These are phyloP conservation scores for Moniliophthora roreri DNA, from an alignment of 1,284 basidiomycete genomes.

Conservation along the genomic window DNA sequence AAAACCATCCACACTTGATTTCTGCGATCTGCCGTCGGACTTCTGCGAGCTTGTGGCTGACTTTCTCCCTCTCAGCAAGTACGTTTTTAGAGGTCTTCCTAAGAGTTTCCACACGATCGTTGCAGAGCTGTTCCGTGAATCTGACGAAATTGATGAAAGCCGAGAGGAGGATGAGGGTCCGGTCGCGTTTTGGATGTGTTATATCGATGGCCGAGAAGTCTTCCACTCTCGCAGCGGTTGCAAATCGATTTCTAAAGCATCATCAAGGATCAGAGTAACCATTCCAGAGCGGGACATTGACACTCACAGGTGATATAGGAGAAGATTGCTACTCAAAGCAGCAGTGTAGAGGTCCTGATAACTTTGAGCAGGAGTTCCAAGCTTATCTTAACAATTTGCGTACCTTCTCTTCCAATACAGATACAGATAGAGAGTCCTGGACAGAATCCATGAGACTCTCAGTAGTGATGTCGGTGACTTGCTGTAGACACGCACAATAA, in stretches of 20 bases:
- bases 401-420: slow-evolving; percentile 56
- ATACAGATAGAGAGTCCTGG: slow-evolving; percentile 51
- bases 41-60: slow-evolving; percentile 51
- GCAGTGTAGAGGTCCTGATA: slow-evolving; percentile 62
- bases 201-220: slow-evolving; percentile 80
- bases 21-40: slow-evolving; percentile 54
- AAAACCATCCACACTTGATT: slow-evolving; percentile 58
- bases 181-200: slow-evolving; percentile 65
- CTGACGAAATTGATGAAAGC: slow-evolving; percentile 93
- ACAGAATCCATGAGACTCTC: slow-evolving; percentile 63
- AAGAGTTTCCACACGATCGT: slow-evolving; percentile 58
- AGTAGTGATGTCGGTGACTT: slow-evolving; percentile 64
- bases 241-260: slow-evolving; percentile 57
- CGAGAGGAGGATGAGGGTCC: slow-evolving; percentile 74
- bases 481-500: slow-evolving; percentile 68
- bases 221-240: slow-evolving; percentile 70
- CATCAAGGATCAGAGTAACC: slow-evolving; percentile 5
- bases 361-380: slow-evolving; percentile 11
- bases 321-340: slow-evolving; percentile 57
- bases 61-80: slow-evolving; percentile 53
- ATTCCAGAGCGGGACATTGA: background rate
- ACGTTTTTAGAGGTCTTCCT: slow-evolving; percentile 57
- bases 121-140: slow-evolving; percentile 75
- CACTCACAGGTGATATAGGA: slow-evolving; percentile 66
- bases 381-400: slow-evolving; percentile 18